Conservation (phyloP, 1,284 basidiomycete species). For the Marasmius sp. region DNA sequence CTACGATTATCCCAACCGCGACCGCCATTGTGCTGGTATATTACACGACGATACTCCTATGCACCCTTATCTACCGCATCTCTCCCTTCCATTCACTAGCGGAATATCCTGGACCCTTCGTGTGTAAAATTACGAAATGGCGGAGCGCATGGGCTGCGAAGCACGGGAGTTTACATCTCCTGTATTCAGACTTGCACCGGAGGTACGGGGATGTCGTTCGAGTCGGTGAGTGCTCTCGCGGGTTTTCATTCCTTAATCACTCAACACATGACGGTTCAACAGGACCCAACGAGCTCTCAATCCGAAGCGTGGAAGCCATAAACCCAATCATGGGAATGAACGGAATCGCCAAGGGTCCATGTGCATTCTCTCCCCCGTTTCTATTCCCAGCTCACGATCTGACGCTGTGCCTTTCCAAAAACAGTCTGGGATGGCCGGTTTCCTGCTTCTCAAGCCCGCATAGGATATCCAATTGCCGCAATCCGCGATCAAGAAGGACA, state of each 20-base stretch:
- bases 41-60: constrained; percentile 8
- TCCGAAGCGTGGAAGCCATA: constrained; percentile 28
- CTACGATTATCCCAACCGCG: no score
- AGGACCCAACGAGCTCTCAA: constrained; percentile 37
- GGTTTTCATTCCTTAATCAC: background rate
- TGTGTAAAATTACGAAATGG: constrained; percentile 19
- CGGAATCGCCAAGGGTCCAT: constrained; percentile 33
- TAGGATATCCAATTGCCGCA: constrained; percentile 25
- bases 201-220: constrained; percentile 24
- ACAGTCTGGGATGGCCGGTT: constrained; percentile 24
- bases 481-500: constrained; percentile 34
- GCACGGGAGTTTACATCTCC: constrained; percentile 11
- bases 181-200: constrained; percentile 20
- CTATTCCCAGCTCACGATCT: background rate
- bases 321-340: constrained; percentile 25
- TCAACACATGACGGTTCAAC: background rate
- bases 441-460: constrained; percentile 8
- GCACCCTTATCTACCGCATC: constrained; percentile 19
- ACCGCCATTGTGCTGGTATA: no score
- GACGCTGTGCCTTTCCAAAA: background rate
- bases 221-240: constrained; percentile 10
- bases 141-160: constrained; percentile 19
- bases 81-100: constrained; percentile 26
- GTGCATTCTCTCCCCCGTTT: constrained; percentile 14
- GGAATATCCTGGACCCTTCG: constrained; percentile 22